Conservation (phyloP, 73 alveolate species). For the Paramecium biaurelia region DNA sequence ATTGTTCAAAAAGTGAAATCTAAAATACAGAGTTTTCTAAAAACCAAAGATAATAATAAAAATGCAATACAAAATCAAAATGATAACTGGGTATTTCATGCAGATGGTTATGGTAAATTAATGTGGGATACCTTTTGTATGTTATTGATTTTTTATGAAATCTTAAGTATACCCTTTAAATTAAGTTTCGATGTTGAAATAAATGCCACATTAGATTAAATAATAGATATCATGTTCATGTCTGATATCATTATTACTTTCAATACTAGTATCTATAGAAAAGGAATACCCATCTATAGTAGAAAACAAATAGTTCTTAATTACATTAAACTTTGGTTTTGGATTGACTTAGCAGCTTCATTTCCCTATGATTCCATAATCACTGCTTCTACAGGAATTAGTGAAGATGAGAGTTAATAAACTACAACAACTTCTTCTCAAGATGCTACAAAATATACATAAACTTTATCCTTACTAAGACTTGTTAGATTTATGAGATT, state of each 20-base stretch:
- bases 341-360: constrained; percentile 68
- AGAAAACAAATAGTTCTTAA: constrained; percentile 54
- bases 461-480: constrained; percentile 6
- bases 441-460: constrained; percentile 51
- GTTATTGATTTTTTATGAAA: constrained; percentile 55
- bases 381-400: background rate
- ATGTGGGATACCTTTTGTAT: constrained; percentile 61
- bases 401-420: constrained; percentile 29
- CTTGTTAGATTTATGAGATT: constrained; percentile 64
- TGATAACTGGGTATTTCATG: constrained; percentile 40
- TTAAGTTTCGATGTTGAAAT: constrained; percentile 63
- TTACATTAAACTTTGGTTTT: constrained; percentile 65
- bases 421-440: background rate
- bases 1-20: constrained; percentile 3
- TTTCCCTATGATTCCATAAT: constrained; percentile 64
- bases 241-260: constrained; percentile 66
- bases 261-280: constrained; percentile 66
- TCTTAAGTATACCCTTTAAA: constrained; percentile 58
- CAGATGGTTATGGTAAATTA: constrained; percentile 65
- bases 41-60: background rate
- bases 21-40: background rate
- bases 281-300: constrained; percentile 63
- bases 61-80: background rate
- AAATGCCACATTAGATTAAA: constrained; percentile 5
- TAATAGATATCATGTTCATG: constrained; percentile 66